Base-by-base conservation (phyloP, 1,139 yeast genomes). In the Protomyces inundatus region DNA sequence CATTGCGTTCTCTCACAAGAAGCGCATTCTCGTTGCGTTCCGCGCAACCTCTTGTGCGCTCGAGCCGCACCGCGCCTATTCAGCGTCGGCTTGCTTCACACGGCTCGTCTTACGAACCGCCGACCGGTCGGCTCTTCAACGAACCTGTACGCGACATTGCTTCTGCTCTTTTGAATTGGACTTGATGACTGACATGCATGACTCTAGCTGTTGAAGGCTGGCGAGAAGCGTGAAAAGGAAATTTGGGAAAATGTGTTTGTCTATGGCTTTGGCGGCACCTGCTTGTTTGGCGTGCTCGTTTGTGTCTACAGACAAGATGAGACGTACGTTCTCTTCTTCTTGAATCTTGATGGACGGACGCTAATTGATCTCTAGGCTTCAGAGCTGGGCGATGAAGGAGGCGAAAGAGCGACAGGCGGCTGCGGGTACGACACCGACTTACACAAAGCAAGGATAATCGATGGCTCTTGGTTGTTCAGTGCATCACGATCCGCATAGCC, bases 351-450 rank as follows among this genome's bases (percentile, higher is more conserved):
- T n/a, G n/a, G 4, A 6, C n/a, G 10, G 6, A 30, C 14, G 23
- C 54, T 34, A 36, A 46, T 48, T 7, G 5, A 6, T 6, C 4
- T 40, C 37, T 23, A 60, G 64, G 6, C 10, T 60, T 23, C 55
- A 55, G 39, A 60, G 57, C 23, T 60, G 64, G 64, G 64, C 64
- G 6, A 30, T 60, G 51, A 56, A 60, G 50, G 64, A 60, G 54
- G 64, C 64, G 4, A 60, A 60, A 23, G 54, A 55, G 23, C 42
- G 64, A 30, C 58, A 54, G 34, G 55, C 50, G 33, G 64, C 53
- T 7, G 58, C 53, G 6, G 64, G 64, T 14, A 60, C 62, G 16
- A 48, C 54, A 7, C 62, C 62, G 10, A 58, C 62, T 2, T 58
- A 58, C 34, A 58, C 62, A 40, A 58, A 58, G 52, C 54, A 55